A percentile compares a stretch with the other conserved stretches of the same genome.
phyloP scores from a whole-genome alignment of 345 rosid species.

The Camelina laxa region DNA sequence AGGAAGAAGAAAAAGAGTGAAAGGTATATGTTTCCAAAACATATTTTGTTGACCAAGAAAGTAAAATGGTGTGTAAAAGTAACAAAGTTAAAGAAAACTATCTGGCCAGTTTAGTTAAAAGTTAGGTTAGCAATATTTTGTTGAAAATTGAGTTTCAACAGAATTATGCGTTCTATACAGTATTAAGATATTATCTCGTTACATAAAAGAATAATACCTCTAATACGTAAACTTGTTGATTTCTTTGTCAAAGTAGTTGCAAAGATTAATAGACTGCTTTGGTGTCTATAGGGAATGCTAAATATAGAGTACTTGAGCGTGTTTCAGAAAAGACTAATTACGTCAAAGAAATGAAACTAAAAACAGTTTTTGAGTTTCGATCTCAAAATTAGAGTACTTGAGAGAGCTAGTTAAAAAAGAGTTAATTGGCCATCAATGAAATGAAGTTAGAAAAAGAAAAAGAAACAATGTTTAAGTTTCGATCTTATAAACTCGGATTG shows the following conservation, averaged over 20 bases:
- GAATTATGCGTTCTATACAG: neutral
- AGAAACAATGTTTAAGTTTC: neutral
- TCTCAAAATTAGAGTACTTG: too few relatives aligned
- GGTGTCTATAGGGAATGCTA: neutral
- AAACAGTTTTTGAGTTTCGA: too few relatives aligned
- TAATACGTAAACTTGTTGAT: neutral
- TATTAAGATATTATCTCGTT: too few relatives aligned
- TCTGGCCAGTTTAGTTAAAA: neutral
- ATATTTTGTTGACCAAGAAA: conserved; percentile 30
- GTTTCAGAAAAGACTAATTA: too few relatives aligned
- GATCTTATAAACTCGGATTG: neutral
- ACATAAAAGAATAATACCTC: too few relatives aligned
- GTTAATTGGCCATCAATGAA: neutral
- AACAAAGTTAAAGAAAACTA: neutral
- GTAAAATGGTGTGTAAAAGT: conserved; percentile 5
- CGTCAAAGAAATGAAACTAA: too few relatives aligned
- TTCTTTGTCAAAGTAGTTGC: neutral
- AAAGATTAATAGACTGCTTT: neutral
- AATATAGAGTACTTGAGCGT: neutral
- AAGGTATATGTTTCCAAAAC: conserved; percentile 8
- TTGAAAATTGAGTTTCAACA: neutral
- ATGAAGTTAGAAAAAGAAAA: neutral
- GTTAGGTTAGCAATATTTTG: neutral
- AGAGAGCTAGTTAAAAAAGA: neutral
- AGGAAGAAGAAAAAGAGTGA: neutral